Conservation (phyloP, 805 yeast genomes). For the Metschnikowia dekortorum region DNA sequence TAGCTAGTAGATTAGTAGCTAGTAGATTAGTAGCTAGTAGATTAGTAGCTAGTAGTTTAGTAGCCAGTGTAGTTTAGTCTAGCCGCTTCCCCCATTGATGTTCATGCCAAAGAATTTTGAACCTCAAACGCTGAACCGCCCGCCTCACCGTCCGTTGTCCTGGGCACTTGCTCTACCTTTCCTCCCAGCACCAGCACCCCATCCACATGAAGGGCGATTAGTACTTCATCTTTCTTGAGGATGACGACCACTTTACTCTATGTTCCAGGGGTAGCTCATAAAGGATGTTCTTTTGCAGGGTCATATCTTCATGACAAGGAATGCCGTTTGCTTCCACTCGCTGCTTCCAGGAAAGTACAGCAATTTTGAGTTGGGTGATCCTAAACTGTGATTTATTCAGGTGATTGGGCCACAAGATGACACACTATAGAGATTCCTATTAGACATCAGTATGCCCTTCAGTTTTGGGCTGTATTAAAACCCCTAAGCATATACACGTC, state of each 20-base stretch:
- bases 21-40: too few relatives aligned
- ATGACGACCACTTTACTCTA: slow-evolving; percentile 55
- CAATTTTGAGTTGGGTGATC: slow-evolving; percentile 9
- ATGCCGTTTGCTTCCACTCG: slow-evolving; percentile 69
- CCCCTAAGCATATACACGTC: slow-evolving; percentile 64
- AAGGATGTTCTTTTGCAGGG: slow-evolving; percentile 85
- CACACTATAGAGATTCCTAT: slow-evolving; percentile 35
- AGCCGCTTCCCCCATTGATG: too few relatives aligned
- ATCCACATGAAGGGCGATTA: too few relatives aligned
- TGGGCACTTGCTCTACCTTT: too few relatives aligned
- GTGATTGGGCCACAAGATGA: slow-evolving; percentile 37
- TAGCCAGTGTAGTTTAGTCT: too few relatives aligned
- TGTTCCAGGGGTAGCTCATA: slow-evolving; percentile 73
- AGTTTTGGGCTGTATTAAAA: slow-evolving; percentile 82
- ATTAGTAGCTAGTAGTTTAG: too few relatives aligned
- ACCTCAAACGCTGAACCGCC: too few relatives aligned
- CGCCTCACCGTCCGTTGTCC: too few relatives aligned
- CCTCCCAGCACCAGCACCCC: too few relatives aligned
- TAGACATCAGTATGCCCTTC: slow-evolving; percentile 34
- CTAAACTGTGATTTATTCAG: slow-evolving; percentile 25
- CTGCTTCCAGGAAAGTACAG: slow-evolving; percentile 49
- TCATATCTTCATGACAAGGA: slow-evolving; percentile 66
- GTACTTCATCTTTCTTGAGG: slow-evolving; percentile 25
- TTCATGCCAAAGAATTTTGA: too few relatives aligned
- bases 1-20: too few relatives aligned